Evolutionary conservation across 2,329 filamentous ascomycete genomes (phyloP).

Genomic region (Ascochyta viciae-villosae): DNA sequence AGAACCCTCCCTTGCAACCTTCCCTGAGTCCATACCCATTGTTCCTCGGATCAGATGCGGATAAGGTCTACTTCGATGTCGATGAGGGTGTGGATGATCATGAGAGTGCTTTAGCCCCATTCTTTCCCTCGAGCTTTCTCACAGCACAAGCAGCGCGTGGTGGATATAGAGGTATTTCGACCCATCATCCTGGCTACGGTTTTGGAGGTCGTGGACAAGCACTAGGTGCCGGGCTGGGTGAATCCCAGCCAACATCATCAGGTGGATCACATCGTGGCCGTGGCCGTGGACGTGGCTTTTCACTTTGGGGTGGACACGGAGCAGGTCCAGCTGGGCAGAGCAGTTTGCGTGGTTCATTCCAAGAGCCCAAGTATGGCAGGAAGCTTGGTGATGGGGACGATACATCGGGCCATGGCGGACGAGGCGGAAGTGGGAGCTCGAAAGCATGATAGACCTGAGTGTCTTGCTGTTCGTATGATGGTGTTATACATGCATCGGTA

Average conservation of each 20-base stretch:
- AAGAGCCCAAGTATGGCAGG: not conserved
- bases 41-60: not conserved
- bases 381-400: not conserved
- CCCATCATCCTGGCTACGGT: not conserved
- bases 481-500: not conserved
- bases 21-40: not conserved
- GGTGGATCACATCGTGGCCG: not conserved
- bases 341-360: too few species aligned
- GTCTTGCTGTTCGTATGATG: not conserved
- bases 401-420: not conserved
- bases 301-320: not conserved
- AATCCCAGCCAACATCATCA: not conserved
- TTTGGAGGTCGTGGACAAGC: conserved; percentile 1
- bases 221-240: not conserved
- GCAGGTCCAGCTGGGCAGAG: not conserved
- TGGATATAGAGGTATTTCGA: not conserved
- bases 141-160: not conserved
- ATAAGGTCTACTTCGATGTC: not conserved
- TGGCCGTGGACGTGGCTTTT: not conserved
- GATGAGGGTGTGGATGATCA: not conserved
- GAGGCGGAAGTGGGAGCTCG: not conserved
- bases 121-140: not conserved
- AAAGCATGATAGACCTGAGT: not conserved
- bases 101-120: not conserved
- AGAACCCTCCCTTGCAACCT: not conserved